These are phyloP conservation scores for Phytophthora constricta DNA, from an alignment of 352 stramenopile species.

Conservation along the genomic window DNA sequence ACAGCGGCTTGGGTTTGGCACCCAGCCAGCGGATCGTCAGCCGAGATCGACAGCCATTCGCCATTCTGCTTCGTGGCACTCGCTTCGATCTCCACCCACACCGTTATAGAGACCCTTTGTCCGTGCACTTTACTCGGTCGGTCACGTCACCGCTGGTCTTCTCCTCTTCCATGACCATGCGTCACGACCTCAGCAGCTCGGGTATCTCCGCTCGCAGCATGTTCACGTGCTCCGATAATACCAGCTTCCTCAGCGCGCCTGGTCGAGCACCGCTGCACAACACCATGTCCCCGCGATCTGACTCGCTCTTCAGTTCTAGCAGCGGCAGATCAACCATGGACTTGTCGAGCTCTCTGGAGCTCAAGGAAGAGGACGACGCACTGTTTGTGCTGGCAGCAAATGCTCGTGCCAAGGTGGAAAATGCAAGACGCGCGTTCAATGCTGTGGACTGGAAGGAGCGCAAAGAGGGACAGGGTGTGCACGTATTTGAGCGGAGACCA, in stretches of 20 bases:
- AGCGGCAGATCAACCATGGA: constrained; percentile 19
- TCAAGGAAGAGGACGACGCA: constrained; percentile 33
- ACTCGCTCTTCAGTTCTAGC: constrained; percentile 40
- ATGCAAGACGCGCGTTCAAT: constrained; percentile 11
- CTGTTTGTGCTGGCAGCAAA: constrained; percentile 27
- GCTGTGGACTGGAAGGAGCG: constrained; percentile 38
- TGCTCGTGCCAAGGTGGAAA: constrained; percentile 27
- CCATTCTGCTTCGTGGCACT: constrained; percentile 18
- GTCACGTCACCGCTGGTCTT: too few relatives aligned
- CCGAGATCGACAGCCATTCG: constrained; percentile 23
- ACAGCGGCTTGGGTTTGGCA: constrained; percentile 7
- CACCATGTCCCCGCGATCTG: constrained; percentile 22
- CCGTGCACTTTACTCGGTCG: too few relatives aligned
- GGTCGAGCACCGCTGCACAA: constrained; percentile 9
- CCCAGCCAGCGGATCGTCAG: constrained; percentile 10
- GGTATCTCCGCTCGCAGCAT: constrained; percentile 32
- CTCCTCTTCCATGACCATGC: constrained; percentile 8
- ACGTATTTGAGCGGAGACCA: constrained; percentile 36
- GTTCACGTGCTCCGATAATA: constrained; percentile 37
- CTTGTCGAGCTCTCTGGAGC: constrained; percentile 13
- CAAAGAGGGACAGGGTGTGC: constrained; percentile 37
- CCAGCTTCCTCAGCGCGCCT: constrained; percentile 17
- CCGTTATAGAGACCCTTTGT: too few relatives aligned
- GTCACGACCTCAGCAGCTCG: constrained; percentile 23
- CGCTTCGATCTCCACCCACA: constrained; percentile 2